Evolutionary conservation across 106 monocot genomes (phyloP), one percentile per base, ranked within the genome.

Genomic region (Iris macrosiphon): DNA sequence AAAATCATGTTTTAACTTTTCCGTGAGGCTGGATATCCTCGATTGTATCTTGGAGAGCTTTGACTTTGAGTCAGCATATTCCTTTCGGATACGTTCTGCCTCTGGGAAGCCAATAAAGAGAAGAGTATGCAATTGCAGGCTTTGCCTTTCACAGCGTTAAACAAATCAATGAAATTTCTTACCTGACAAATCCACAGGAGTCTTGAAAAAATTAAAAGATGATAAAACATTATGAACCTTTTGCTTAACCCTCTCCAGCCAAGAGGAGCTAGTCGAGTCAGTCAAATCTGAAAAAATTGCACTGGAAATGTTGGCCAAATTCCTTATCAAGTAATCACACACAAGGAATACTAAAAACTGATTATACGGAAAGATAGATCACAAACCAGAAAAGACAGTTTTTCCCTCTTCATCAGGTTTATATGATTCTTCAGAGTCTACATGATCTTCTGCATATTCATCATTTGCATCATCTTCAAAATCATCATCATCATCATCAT

Each of bases 1-100:
- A 72, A 81, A 91, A 58, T 99, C 87, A 62, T 79, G 91, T 48
- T 91, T 87, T 20, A 84, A 42, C 52, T 91, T 92, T 32, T 86
- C 81, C 5, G 80, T 78, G 50, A 99, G 61, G 59, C 55, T 70
- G 40, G 90, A 78, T 55, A 99, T 74, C 71, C 72, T 99, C 60
- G 98, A 99, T 52, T 75, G 78, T 43, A 87, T 42, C 56, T 87
- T 99, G 51, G 98, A 91, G 41, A 99, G 63, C 72, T 91, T 99
- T 53, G 91, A 83, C 61, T 60, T 91, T 7, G 83, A 62, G 33
- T 92, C 81, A 39, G 81, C 75, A 71, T 99, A 99, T 61, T 99
- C 91, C 68, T 99, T 99, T 37, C 69, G 68, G 56, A 99, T 65
- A 73, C 53, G 79, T 21, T 67, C 72, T 62, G 87, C 87, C 30